These are phyloP conservation scores for Phytophthora pistaciae DNA, from an alignment of 352 stramenopile species.

Conservation along the genomic window DNA sequence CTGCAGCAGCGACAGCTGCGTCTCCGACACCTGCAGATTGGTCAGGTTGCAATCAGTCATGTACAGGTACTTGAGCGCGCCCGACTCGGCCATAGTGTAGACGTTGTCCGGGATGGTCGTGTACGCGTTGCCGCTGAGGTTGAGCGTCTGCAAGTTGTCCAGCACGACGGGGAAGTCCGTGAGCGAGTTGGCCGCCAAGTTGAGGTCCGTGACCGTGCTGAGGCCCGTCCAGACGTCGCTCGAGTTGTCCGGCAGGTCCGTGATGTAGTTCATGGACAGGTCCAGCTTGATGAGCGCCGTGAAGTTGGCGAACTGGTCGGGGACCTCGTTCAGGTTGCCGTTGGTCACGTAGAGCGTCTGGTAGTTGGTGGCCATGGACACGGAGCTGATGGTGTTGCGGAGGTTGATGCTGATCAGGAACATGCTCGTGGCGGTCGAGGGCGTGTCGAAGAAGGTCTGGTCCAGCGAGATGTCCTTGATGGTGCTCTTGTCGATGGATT, in stretches of 20 bases:
- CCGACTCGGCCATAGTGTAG: slow-evolving; percentile 48
- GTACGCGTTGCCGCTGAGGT: slow-evolving; percentile 58
- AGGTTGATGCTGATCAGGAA: slow-evolving; percentile 49
- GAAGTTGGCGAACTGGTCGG: slow-evolving; percentile 45
- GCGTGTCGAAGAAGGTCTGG: slow-evolving; percentile 64
- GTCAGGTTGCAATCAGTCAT: slow-evolving; percentile 64
- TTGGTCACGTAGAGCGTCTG: slow-evolving; percentile 51
- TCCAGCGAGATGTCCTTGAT: slow-evolving; percentile 64
- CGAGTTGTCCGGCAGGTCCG: slow-evolving; percentile 41
- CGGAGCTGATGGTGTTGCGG: slow-evolving; percentile 40
- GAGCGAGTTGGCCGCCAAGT: slow-evolving; percentile 54
- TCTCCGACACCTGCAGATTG: slow-evolving; percentile 54
- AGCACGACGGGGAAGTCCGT: slow-evolving; percentile 49
- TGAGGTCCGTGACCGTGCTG: slow-evolving; percentile 43
- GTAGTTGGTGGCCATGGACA: slow-evolving; percentile 42
- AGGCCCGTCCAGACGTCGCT: slow-evolving; percentile 43
- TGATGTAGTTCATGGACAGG: slow-evolving; percentile 63
- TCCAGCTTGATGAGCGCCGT: slow-evolving; percentile 42
- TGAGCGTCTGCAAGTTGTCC: slow-evolving; percentile 43
- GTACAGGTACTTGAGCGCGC: slow-evolving; percentile 54
- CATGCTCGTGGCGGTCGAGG: slow-evolving; percentile 40
- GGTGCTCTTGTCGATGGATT: slow-evolving; percentile 38
- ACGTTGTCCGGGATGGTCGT: slow-evolving; percentile 53
- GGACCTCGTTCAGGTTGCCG: slow-evolving; percentile 54
- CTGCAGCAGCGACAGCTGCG: slow-evolving; percentile 49